These are phyloP conservation scores for Talaromyces sp. DNA, from an alignment of 2,329 filamentous ascomycete species.

Conservation along the genomic window DNA sequence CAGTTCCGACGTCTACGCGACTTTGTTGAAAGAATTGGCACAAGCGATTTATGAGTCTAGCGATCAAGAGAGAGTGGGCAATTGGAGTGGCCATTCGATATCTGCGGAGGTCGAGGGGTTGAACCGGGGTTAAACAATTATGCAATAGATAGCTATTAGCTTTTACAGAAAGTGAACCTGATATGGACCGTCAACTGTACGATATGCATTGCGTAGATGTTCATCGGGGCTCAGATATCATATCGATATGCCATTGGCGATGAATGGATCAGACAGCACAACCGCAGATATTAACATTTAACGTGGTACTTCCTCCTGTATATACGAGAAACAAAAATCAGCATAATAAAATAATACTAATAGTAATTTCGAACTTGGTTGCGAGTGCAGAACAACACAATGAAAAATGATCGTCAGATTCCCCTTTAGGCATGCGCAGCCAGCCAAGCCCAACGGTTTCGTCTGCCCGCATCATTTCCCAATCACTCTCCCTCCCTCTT, in stretches of 20 bases:
- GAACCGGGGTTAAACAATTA: no score
- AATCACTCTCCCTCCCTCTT: not conserved
- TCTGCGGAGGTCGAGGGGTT: slow-evolving; percentile 12
- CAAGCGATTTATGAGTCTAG: slow-evolving; percentile 59
- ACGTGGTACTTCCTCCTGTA: no score
- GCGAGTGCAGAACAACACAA: not conserved
- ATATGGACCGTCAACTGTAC: no score
- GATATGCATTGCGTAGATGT: no score
- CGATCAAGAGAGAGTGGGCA: slow-evolving; percentile 59
- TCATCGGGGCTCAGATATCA: no score
- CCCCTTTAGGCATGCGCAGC: not conserved
- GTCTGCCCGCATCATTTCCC: not conserved
- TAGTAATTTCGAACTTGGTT: not conserved
- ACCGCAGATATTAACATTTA: no score
- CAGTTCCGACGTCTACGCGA: slow-evolving; percentile 41
- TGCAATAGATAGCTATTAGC: not conserved
- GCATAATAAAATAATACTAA: not conserved
- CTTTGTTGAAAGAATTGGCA: slow-evolving; percentile 52
- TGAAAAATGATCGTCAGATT: not conserved
- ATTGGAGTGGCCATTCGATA: slow-evolving; percentile 58
- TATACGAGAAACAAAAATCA: no score
- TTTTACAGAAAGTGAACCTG: no score
- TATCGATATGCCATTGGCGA: no score
- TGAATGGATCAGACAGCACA: no score
- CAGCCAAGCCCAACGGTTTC: not conserved